Evolutionary conservation across 441 rosid species (phyloP), one percentile per base, ranked within the genome.

Genomic region (Aquilaria agallochum): DNA sequence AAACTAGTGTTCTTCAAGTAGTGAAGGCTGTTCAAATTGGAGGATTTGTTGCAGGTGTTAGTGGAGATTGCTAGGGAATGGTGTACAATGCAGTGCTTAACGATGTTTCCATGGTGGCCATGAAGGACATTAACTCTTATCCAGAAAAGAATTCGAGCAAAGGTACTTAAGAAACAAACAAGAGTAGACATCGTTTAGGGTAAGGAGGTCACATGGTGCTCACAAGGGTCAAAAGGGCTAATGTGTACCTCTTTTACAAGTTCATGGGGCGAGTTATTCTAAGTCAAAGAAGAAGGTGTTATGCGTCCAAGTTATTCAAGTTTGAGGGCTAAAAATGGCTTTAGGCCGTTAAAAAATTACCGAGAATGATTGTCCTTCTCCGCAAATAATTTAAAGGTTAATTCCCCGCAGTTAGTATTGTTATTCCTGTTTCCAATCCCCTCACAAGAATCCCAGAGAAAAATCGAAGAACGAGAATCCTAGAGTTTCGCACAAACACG

Each of bases 41-140:
- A 91, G 71, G 96, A 91, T 59, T 75, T 94, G 75, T 65, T 94
- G 67, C 74, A 83, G 27, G 99, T 96, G 0, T 94, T 97, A 42
- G 99, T 97, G 5, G 97, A 94, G 78, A 89, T 94, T 20, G 99
- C 83, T 94, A 11, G 97, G 99, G 34, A 91, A 91, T 95, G 7
- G 96, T 91, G 27, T 94, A 94, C 65, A 94, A 78, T 65, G 99
- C 97, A 10, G 96, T 80, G 76, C 86, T 94, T 0, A 97, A 89
- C 31, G 96, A 84, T 13, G 86, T 95, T 0, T 58, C 72, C 11
- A 76, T 80, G 1, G 95, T 94, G 31, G 97, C 99, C 1, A 97
- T 94, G 31, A 94, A 94, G 68, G 99, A 94, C 42, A 92, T 96
- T 5, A 94, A 94, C 53, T 96, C 99, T 11, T 91, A 97, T 68